Conservation (phyloP, 1,284 basidiomycete species). For the Ceratobasidium sp. region DNA sequence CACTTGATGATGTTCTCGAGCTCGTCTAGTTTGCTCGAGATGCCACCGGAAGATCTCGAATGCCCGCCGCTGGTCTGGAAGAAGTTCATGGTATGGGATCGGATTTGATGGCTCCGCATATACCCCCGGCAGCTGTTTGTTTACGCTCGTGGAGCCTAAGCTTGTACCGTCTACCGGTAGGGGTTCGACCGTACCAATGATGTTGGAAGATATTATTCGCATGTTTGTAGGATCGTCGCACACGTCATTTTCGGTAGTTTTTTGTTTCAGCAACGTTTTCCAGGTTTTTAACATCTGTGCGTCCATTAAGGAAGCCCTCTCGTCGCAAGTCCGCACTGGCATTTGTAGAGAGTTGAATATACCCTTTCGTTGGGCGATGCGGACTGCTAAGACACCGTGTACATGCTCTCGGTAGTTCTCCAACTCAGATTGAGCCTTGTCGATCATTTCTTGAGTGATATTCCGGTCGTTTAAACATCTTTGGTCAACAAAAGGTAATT, state of each 20-base stretch:
- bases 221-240: too few species aligned
- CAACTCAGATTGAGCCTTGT: background rate
- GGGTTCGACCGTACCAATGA: background rate
- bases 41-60: slow-evolving; percentile 42
- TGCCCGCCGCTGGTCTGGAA: slow-evolving; percentile 31
- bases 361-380: background rate
- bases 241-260: background rate
- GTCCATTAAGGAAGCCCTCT: background rate
- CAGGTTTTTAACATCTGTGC: background rate
- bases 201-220: too few species aligned
- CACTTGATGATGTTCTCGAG: background rate
- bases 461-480: background rate
- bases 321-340: background rate
- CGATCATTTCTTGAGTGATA: slow-evolving; percentile 1
- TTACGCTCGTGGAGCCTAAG: too few species aligned
- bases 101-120: background rate
- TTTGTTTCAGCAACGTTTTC: background rate
- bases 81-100: background rate
- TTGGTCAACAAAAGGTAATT: background rate
- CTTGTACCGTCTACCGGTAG: too few species aligned
- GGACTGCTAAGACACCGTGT: slow-evolving; percentile 5
- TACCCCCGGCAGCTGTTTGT: too few species aligned
- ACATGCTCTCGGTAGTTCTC: background rate
- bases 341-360: background rate
- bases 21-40: background rate